A percentile compares a stretch with the other conserved stretches of the same genome.
Evolutionary conservation across 2,329 filamentous ascomycete genomes (phyloP).

Genomic region (Cordyceps javanica): DNA sequence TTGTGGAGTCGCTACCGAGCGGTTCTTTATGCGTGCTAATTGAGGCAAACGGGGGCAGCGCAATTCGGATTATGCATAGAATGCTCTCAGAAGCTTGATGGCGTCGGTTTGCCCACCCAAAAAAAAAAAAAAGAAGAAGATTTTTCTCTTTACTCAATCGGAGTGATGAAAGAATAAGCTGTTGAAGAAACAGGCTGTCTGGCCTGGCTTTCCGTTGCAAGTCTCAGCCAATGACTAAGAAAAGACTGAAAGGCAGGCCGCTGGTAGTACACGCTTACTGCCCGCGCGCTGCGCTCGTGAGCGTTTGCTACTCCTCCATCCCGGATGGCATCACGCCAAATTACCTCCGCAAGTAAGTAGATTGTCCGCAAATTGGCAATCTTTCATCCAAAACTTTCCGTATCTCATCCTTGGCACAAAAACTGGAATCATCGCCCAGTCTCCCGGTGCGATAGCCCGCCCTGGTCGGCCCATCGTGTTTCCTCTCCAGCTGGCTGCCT

Average conservation of each 20-base stretch:
- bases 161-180: background rate
- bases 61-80: background rate
- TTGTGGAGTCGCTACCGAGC: background rate
- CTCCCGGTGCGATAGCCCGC: slow-evolving; percentile 1
- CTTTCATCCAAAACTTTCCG: background rate
- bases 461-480: background rate
- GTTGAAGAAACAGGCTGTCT: background rate
- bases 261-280: no score
- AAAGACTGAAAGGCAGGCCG: no score
- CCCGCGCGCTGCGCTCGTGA: no score
- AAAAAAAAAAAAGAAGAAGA: no score
- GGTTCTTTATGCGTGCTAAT: background rate
- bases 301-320: background rate
- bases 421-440: background rate
- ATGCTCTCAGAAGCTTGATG: background rate
- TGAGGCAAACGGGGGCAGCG: background rate
- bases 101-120: background rate
- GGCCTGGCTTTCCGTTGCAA: background rate
- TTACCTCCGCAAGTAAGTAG: no score
- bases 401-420: background rate
- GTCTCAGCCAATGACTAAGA: no score
- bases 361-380: background rate
- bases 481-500: background rate
- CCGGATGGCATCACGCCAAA: background rate
- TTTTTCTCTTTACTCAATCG: background rate